Percentiles rank a stretch among this genome's conserved stretches.
Evolutionary conservation across 768 basidiomycete species (phyloP).

Genomic region (Kwoniella dendrophila): DNA sequence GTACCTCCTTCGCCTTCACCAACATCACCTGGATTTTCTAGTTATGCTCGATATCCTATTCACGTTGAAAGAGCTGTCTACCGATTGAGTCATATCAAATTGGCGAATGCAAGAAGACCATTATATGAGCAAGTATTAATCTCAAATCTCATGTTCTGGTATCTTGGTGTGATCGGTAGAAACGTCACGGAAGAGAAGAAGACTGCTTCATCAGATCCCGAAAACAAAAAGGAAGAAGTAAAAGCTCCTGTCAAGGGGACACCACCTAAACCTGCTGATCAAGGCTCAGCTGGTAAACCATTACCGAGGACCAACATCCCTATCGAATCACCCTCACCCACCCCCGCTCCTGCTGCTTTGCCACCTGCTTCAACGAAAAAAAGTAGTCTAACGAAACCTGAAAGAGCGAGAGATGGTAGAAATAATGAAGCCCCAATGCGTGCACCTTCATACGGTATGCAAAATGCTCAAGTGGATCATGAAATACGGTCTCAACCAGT

Average conservation of each 20-base stretch:
- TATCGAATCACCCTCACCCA: constrained; percentile 11
- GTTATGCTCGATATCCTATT: constrained; percentile 85
- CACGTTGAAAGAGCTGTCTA: constrained; percentile 99
- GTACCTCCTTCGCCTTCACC: constrained; percentile 52
- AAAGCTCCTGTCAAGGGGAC: constrained; percentile 44
- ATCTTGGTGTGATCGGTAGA: constrained; percentile 95
- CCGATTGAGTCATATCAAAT: constrained; percentile 94
- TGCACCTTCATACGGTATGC: constrained; percentile 90
- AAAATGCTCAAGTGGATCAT: constrained; percentile 88
- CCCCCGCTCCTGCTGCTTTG: constrained; percentile 9
- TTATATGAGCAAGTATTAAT: constrained; percentile 85
- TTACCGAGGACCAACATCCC: constrained; percentile 11
- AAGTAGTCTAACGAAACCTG: constrained; percentile 60
- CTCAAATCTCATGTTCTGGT: constrained; percentile 78
- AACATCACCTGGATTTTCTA: constrained; percentile 55
- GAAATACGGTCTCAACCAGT: constrained; percentile 57
- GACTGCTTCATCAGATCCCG: constrained; percentile 34
- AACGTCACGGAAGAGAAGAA: constrained; percentile 62
- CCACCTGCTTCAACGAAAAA: constrained; percentile 44
- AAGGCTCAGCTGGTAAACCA: constrained; percentile 40
- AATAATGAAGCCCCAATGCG: constrained; percentile 83
- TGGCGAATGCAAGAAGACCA: constrained; percentile 93
- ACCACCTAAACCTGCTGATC: constrained; percentile 40
- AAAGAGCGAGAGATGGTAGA: constrained; percentile 73
- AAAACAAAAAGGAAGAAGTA: constrained; percentile 40